Base-by-base conservation (phyloP, 1,284 basidiomycete species). In the Tetrapyrgos nigripes region DNA sequence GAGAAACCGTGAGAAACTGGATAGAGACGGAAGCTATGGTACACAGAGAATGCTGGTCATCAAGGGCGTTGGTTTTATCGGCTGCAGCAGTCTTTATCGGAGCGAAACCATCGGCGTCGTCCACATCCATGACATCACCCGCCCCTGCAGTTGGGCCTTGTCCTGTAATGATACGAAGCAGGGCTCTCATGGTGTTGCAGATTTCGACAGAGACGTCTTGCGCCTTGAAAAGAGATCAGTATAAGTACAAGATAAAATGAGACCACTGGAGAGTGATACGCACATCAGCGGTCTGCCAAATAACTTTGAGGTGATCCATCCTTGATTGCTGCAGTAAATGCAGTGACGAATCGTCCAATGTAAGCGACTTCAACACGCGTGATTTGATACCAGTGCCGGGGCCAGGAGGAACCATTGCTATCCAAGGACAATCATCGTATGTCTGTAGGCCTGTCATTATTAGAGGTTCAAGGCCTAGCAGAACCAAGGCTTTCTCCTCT, bases 241-340 rank as follows among this genome's bases (percentile, higher is more conserved):
- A 8, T 33, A 33, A 8, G 14, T 33, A 8, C 14, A 33, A 8
- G 31, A 14, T 14, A 8, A 33, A n/a, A n/a, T n/a, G 27, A 57
- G 19, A 29, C 14, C 14, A 14, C 23, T 33, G 19, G 44, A 33
- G 24, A 50, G 27, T n/a, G 4, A 48, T 43, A 40, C 83, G 62
- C 64, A 92, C 91, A 66, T 91, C 89, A 47, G 75, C 63, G 60
- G 79, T 84, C 55, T 82, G 81, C 83, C 92, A 92, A 26, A 93
- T 71, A 17, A 79, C 69, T 27, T 75, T 73, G 57, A 85, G 79
- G n/a, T 88, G 71, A 43, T 71, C 68, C 48, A 68, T 67, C 63
- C 73, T 64, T 60, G 68, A 51, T 50, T 64, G 47, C 26, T 63
- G 63, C 58, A 60, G 44, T 3, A 26, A 19, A 9, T 27, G 37